These are phyloP conservation scores for Xanthoceras sorbifolium DNA, from an alignment of 345 rosid genomes.

Conservation along the genomic window DNA sequence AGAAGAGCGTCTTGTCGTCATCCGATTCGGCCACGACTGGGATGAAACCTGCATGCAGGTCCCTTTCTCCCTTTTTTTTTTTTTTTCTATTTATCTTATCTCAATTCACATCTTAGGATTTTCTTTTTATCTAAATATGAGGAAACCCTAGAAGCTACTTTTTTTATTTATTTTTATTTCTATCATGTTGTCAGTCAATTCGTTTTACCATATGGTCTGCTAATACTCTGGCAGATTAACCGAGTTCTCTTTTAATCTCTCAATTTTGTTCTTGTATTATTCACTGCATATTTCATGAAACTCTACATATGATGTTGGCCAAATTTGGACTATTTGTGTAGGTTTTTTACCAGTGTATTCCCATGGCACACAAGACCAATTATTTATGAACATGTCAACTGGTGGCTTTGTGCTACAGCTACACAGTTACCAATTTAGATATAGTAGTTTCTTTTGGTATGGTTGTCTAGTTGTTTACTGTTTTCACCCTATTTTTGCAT, in stretches of 20 bases:
- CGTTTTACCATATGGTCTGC: too few relatives aligned
- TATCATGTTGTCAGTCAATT: not conserved
- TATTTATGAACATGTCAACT: not conserved
- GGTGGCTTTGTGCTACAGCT: not conserved
- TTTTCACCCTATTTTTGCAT: not conserved
- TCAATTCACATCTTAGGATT: not conserved
- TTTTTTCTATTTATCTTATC: not conserved
- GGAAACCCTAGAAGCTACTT: too few relatives aligned
- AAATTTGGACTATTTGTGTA: not conserved
- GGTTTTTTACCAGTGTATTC: too few relatives aligned
- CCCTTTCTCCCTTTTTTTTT: not conserved
- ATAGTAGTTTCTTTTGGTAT: not conserved
- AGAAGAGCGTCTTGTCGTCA: conserved; percentile 91
- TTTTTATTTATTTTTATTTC: not conserved
- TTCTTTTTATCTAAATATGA: too few relatives aligned
- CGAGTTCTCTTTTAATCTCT: not conserved
- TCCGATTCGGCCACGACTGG: conserved; percentile 95
- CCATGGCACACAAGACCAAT: too few relatives aligned
- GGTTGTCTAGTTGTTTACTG: not conserved
- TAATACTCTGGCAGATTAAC: not conserved
- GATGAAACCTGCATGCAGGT: conserved; percentile 99
- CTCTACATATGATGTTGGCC: not conserved
- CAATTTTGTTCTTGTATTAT: not conserved
- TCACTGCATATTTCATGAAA: not conserved
- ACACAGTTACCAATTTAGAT: not conserved